Evolutionary conservation across 163 green algal genomes (phyloP), one percentile per base, ranked within the genome.

Genomic region (Chlorella variabilis): DNA sequence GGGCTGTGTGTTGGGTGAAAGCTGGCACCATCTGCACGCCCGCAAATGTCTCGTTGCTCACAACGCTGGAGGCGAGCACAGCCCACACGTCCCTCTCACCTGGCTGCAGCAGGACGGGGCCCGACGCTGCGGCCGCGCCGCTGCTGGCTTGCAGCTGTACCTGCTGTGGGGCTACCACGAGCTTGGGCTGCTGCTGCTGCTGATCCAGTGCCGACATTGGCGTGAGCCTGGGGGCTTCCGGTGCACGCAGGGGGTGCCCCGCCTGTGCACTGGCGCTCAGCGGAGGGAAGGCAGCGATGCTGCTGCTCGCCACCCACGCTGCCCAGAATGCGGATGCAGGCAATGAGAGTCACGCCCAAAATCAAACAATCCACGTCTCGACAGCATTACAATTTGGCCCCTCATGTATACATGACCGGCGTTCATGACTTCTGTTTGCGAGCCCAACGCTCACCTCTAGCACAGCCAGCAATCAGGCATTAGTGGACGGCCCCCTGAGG

Each of bases 81-180:
- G 33, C 63, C n/a, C 17, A 31, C 13, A 34, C 9, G n/a, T n/a
- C n/a, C n/a, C n/a, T 54, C 29, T 8, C 68, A 45, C 29, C 58
- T 67, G 29, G 42, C 48, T 77, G 70, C 15, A 77, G 33, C 11
- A 77, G 70, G 29, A 41, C 33, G 1, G 70, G 70, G 4, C 70
- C 70, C 25, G 21, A 31, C 15, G 70, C 48, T 23, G 7, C 45
- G 7, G 17, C 34, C 31, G 29, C 70, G 70, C 70, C 70, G 48
- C 70, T 77, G 70, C 29, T 66, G 48, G 70, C 70, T 23, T 59
- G 39, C 66, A 74, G 41, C 41, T 39, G 31, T 31, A 74, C 21
- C 66, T 54, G 65, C 21, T 51, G 39, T 23, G 66, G 18, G 18
- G 17, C 34, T 20, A 67, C 23, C 9, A 33, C 8, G 42, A 5